phyloP scores from a whole-genome alignment of 73 alveolate genomes.

The Tetrahymena malaccensis region DNA sequence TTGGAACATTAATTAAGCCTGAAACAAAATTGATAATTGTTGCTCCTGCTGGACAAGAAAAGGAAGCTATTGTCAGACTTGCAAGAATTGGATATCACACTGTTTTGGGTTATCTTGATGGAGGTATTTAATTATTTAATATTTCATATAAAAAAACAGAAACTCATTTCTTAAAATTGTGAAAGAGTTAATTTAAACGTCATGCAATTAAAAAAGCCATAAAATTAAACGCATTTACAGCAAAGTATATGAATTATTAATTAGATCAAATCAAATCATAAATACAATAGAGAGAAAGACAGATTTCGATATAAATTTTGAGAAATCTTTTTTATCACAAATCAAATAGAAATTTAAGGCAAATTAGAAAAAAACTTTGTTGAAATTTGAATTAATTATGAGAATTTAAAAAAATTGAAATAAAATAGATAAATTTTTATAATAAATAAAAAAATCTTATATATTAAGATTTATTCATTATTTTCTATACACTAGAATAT shows the following conservation, averaged over 20 bases:
- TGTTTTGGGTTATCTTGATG: conserved; percentile 39
- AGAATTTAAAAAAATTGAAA: too few species aligned
- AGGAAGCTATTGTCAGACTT: conserved; percentile 38
- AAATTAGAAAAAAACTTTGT: background rate
- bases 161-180: background rate
- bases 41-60: conserved; percentile 24
- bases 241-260: too few species aligned
- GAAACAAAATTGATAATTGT: conserved; percentile 14
- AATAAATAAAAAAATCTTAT: too few species aligned
- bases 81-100: conserved; percentile 48
- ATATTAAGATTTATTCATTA: too few species aligned
- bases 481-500: too few species aligned
- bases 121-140: background rate
- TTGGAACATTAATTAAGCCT: conserved; percentile 37
- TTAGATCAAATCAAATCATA: too few species aligned
- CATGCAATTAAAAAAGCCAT: background rate
- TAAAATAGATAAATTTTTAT: too few species aligned
- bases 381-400: background rate
- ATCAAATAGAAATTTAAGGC: background rate
- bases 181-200: too few species aligned
- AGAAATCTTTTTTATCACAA: background rate
- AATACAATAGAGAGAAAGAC: too few species aligned
- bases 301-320: too few species aligned
- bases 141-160: background rate
- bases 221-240: too few species aligned